Base-by-base conservation (phyloP, 768 basidiomycete genomes). In the Suillus variegatus region DNA sequence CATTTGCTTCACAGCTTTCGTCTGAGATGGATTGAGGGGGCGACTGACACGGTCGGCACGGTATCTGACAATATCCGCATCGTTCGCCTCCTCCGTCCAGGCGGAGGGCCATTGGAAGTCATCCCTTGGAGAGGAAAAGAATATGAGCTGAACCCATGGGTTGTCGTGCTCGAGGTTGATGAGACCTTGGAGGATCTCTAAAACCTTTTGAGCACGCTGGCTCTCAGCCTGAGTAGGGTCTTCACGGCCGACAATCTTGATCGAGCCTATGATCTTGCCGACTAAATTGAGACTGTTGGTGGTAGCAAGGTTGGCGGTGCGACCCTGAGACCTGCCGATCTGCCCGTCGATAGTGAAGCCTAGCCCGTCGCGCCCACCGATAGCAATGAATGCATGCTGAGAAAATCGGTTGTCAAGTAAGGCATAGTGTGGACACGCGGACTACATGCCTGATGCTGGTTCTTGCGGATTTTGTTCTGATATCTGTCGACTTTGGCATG, bases 151-250 rank as follows among this genome's bases (percentile, higher is more conserved):
- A 22, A 80, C 68, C 76, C 82, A 83, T 58, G 80, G 78, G 49
- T 73, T 80, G 28, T 78, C 66, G 44, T 71, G 70, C 67, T 69
- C 69, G 58, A 76, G 35, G 40, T 68, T 64, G 9, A 71, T 62
- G 6, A 38, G 56, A 6, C 79, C 79, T 61, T 83, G 82, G 18
- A 84, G 72, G 36, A 74, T 67, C 55, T 68, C 64, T 2, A 82
- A 73, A 10, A 82, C 66, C 16, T 73, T 51, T 12, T 68, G 58
- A 5, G 70, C 66, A 32, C 77, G 82, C 55, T 82, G 78, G 5
- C 75, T 74, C 66, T 91, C 89, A 35, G 91, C 89, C 25, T 69
- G 72, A 4, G 91, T 92, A 1, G 84, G 85, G 46, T 77, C 82
- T 47, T 84, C 88, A 41, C 80, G 82, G 0, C 88, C 89, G 67